phyloP scores from a whole-genome alignment of 139 green algal genomes.

The Nannochloris sp. region DNA sequence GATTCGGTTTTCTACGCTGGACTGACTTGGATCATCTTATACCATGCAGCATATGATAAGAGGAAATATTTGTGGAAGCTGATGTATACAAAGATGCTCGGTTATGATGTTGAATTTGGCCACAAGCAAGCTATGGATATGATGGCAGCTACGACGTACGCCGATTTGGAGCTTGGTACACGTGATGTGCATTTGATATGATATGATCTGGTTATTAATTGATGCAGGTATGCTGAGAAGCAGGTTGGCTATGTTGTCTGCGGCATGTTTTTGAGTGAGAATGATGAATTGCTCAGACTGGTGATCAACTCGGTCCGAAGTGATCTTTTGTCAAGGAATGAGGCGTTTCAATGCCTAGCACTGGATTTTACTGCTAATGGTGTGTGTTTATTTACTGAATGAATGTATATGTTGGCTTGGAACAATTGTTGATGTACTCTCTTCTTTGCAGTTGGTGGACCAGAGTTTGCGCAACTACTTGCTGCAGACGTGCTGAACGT shows the following conservation, averaged over 20 bases:
- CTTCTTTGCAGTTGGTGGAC: constrained; percentile 70
- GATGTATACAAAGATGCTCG: constrained; percentile 98
- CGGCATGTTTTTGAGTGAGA: constrained; percentile 83
- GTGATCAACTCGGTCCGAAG: constrained; percentile 93
- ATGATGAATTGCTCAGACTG: constrained; percentile 92
- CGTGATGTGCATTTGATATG: not conserved
- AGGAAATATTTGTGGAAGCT: constrained; percentile 99
- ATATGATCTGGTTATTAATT: not conserved
- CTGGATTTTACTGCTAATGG: constrained; percentile 84
- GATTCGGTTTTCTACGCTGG: not conserved
- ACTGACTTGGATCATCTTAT: not conserved
- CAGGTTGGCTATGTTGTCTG: constrained; percentile 95
- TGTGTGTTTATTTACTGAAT: constrained; percentile 17
- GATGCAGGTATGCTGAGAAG: constrained; percentile 88
- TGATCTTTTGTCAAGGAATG: constrained; percentile 87
- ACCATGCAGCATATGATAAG: constrained; percentile 79
- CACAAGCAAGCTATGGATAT: constrained; percentile 93
- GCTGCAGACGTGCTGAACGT: constrained; percentile 85
- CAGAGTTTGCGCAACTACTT: constrained; percentile 91
- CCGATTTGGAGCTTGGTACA: not conserved
- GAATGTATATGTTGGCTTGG: too few species aligned
- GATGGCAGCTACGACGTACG: constrained; percentile 78
- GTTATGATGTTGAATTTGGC: constrained; percentile 97
- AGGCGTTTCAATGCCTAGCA: constrained; percentile 90
- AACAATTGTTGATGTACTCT: not conserved